Evolutionary conservation across 2,329 filamentous ascomycete species (phyloP).

Genomic region (Tolypocladium ovalisporum): DNA sequence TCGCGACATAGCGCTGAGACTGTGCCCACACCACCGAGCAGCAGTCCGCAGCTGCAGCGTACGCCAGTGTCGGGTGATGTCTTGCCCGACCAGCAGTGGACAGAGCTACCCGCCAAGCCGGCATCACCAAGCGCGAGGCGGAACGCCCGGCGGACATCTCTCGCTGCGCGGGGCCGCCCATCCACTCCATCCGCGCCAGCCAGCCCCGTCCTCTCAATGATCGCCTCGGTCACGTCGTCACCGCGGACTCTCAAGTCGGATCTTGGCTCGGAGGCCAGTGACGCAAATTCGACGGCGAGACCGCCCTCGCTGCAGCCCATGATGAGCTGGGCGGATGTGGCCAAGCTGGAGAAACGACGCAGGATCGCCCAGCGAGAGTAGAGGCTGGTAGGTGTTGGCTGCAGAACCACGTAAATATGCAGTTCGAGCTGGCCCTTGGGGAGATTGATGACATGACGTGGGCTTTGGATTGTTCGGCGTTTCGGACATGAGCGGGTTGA

Average conservation of each 20-base stretch:
- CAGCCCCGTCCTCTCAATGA: conserved; percentile 14
- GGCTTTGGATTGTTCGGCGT: background rate
- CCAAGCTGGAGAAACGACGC: conserved; percentile 12
- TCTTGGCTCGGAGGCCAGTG: conserved; percentile 3
- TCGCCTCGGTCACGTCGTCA: conserved; percentile 20
- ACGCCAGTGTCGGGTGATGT: conserved; percentile 4
- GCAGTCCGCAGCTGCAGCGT: conserved; percentile 17
- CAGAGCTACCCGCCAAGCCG: conserved; percentile 9
- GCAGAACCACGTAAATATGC: no score
- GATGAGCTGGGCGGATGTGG: conserved; percentile 31
- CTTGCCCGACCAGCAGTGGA: conserved; percentile 11
- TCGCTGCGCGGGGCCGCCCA: background rate
- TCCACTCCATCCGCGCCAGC: conserved; percentile 6
- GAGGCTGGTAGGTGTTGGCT: background rate
- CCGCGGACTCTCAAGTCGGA: conserved; percentile 12
- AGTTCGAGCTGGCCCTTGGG: no score
- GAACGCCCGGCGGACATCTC: background rate
- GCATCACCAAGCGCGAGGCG: background rate
- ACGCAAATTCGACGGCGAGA: conserved; percentile 7
- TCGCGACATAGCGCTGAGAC: conserved; percentile 24
- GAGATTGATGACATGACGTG: background rate
- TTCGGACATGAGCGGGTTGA: background rate
- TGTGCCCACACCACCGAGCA: conserved; percentile 17
- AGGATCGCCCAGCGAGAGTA: background rate
- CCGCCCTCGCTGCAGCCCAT: conserved; percentile 21